These are phyloP conservation scores for Prunus yedoensis DNA, from an alignment of 331 rosid species.

Conservation along the genomic window DNA sequence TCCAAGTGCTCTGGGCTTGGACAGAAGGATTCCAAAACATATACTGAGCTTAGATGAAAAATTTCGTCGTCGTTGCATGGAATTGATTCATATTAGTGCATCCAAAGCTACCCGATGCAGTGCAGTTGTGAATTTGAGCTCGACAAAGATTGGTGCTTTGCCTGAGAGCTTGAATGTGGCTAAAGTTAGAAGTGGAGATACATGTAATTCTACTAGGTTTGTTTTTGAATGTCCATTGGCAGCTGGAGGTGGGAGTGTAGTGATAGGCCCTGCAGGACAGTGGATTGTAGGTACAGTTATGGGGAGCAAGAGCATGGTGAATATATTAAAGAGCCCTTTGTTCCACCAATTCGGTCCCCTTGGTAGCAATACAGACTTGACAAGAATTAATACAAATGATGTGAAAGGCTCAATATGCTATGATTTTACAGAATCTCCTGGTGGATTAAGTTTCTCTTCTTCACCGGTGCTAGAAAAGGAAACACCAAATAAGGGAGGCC, in stretches of 20 bases:
- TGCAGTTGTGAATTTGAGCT: slow-evolving; percentile 26
- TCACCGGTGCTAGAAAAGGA: slow-evolving; percentile 38
- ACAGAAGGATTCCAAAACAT: slow-evolving; percentile 68
- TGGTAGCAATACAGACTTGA: slow-evolving; percentile 40
- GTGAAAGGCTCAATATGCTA: slow-evolving; percentile 45
- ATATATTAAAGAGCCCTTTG: slow-evolving; percentile 60
- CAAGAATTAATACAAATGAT: slow-evolving; percentile 45
- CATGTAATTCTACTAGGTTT: slow-evolving; percentile 36
- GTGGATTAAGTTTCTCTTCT: slow-evolving; percentile 41
- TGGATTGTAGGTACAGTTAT: slow-evolving; percentile 52
- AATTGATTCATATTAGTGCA: slow-evolving; percentile 47
- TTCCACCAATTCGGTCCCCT: slow-evolving; percentile 51
- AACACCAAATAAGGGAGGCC: slow-evolving; percentile 33
- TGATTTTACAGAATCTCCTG: slow-evolving; percentile 48
- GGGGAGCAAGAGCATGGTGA: slow-evolving; percentile 60
- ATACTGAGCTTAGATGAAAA: slow-evolving; percentile 80
- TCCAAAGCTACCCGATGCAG: slow-evolving; percentile 38
- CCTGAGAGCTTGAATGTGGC: slow-evolving; percentile 25
- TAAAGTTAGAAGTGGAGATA: slow-evolving; percentile 20
- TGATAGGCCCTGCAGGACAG: slow-evolving; percentile 41
- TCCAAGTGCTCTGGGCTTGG: slow-evolving; percentile 43
- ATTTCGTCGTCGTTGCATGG: slow-evolving; percentile 55
- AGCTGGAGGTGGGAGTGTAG: slow-evolving; percentile 38
- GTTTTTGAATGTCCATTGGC: slow-evolving; percentile 54
- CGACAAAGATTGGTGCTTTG: slow-evolving; percentile 31